Conservation (phyloP, 129 eudicot genomes). For the Helichrysum umbraculigerum region DNA sequence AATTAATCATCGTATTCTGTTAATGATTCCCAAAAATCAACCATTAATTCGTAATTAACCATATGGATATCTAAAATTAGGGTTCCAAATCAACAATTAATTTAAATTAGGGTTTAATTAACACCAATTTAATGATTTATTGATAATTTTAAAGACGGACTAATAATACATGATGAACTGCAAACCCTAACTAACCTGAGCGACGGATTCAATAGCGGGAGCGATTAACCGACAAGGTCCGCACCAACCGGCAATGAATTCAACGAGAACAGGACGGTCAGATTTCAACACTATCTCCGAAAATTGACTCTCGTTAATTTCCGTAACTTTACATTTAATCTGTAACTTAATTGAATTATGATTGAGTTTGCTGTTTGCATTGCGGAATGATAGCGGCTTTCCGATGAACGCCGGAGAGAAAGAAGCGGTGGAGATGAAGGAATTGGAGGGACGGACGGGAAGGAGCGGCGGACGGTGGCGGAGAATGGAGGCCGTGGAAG, state of each 20-base stretch:
- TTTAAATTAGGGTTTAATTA: too few species aligned
- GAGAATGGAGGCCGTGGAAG: constrained; percentile 29
- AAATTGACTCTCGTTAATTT: constrained; percentile 60
- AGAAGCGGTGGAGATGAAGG: constrained; percentile 6
- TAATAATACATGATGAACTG: background rate
- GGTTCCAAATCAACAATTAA: background rate
- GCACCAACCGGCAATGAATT: constrained; percentile 80
- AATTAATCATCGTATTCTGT: background rate
- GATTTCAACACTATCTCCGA: constrained; percentile 68
- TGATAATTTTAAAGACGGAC: too few species aligned
- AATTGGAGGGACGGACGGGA: constrained; percentile 20
- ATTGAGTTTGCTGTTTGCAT: background rate
- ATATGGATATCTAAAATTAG: background rate
- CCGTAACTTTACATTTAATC: constrained; percentile 50
- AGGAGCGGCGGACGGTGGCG: constrained; percentile 19
- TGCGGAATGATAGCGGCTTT: constrained; percentile 8
- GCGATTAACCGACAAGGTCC: constrained; percentile 85
- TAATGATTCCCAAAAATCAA: background rate
- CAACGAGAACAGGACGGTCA: constrained; percentile 78
- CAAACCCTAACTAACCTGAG: constrained; percentile 46
- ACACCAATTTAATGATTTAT: background rate
- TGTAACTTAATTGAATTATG: constrained; percentile 13
- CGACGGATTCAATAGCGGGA: constrained; percentile 60
- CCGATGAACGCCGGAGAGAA: constrained; percentile 26
- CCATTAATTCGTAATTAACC: background rate